Conservation (phyloP, 2,329 filamentous ascomycete genomes). For the Grosmannia serpens region DNA sequence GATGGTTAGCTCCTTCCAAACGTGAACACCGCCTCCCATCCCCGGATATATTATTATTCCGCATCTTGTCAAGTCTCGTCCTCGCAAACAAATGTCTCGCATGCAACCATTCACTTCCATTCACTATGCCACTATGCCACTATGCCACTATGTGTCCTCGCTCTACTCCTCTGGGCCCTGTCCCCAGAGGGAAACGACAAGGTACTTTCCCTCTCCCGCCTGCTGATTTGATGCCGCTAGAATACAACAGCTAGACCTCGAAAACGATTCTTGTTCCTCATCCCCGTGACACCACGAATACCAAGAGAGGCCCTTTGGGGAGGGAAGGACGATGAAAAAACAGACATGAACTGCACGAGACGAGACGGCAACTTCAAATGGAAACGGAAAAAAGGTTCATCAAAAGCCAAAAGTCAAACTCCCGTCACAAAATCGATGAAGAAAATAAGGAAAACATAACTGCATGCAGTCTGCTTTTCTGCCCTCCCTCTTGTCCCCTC, state of each 20-base stretch:
- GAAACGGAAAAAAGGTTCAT: not conserved
- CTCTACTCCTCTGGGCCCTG: not conserved
- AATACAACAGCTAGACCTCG: not conserved
- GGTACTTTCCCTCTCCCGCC: not conserved
- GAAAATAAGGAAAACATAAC: not conserved
- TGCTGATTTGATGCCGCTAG: not conserved
- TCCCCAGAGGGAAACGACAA: not conserved
- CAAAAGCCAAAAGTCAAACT: slow-evolving; percentile 1
- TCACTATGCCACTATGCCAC: not conserved
- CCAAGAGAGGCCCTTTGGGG: not conserved
- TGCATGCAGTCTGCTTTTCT: not conserved
- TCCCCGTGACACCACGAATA: not conserved
- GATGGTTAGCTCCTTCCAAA: too few relatives aligned
- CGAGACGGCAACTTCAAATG: not conserved
- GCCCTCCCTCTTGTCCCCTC: too few relatives aligned
- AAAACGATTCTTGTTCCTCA: not conserved
- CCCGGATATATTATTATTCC: too few relatives aligned
- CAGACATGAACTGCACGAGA: not conserved
- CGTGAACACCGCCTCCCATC: too few relatives aligned
- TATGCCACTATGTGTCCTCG: not conserved
- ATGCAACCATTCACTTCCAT: not conserved
- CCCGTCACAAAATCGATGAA: not conserved
- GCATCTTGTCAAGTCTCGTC: too few relatives aligned
- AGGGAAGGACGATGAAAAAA: not conserved
- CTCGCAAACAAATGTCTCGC: too few relatives aligned